phyloP scores from a whole-genome alignment of 768 basidiomycete genomes.

The Psilocybe azurescens region DNA sequence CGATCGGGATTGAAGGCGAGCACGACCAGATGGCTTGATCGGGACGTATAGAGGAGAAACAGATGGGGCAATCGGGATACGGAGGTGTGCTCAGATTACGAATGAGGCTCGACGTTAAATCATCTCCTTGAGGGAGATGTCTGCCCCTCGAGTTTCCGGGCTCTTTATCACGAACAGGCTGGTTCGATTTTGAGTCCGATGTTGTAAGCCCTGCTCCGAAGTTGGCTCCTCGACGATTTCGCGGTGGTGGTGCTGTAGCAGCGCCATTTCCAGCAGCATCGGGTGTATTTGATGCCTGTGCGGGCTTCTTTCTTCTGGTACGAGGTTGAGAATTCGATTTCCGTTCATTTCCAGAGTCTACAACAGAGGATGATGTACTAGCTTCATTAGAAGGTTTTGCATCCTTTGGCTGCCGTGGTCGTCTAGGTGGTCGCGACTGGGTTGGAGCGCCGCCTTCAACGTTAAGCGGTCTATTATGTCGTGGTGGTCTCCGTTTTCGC shows the following conservation, averaged over 20 bases:
- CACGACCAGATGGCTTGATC: constrained; percentile 90
- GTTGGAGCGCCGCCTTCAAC: not conserved
- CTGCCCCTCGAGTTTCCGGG: constrained; percentile 1
- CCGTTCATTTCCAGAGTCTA: not conserved
- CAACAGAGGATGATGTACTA: constrained; percentile 16
- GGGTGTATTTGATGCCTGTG: not conserved
- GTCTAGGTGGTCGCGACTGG: constrained; percentile 12
- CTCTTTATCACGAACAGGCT: not conserved
- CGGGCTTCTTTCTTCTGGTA: constrained; percentile 8
- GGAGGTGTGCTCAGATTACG: constrained; percentile 70
- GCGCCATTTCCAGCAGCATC: constrained; percentile 2
- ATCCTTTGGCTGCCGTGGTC: constrained; percentile 2
- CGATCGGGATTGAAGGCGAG: constrained; percentile 60
- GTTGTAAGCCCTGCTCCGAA: constrained; percentile 31
- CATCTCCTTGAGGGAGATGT: constrained; percentile 46
- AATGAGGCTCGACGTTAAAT: constrained; percentile 77
- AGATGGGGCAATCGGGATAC: constrained; percentile 82
- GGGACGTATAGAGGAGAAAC: constrained; percentile 81
- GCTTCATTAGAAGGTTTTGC: constrained; percentile 10
- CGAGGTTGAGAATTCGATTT: constrained; percentile 5
- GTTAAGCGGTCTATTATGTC: constrained; percentile 9
- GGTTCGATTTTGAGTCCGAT: constrained; percentile 4
- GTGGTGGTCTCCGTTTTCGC: constrained; percentile 6
- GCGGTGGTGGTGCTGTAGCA: constrained; percentile 6
- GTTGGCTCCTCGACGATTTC: constrained; percentile 25